Percentiles rank a stretch among this genome's conserved stretches.
These are phyloP conservation scores for Endogone sp. DNA, from an alignment of 192 early-diverging fungal genomes.

Conservation along the genomic window DNA sequence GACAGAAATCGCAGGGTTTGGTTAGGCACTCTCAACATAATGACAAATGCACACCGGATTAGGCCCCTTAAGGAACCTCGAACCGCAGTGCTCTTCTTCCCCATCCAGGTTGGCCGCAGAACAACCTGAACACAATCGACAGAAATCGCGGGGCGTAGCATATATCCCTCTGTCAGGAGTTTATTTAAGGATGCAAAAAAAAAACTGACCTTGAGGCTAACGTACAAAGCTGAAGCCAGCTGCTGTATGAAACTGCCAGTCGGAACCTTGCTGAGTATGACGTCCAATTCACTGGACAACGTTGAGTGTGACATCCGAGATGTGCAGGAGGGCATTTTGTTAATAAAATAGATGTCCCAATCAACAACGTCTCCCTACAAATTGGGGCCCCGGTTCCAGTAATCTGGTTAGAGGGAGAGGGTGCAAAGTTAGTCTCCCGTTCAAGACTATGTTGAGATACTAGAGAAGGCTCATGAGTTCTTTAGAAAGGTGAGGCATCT, in stretches of 20 bases:
- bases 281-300: not conserved
- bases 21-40: not conserved
- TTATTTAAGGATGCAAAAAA: not conserved
- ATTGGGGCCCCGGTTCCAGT: not conserved
- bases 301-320: not conserved
- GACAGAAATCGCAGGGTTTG: not conserved
- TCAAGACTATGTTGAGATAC: not conserved
- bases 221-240: not conserved
- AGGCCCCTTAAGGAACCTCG: not conserved
- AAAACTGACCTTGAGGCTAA: not conserved
- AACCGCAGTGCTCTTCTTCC: not conserved
- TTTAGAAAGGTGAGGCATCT: not conserved
- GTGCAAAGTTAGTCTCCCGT: not conserved
- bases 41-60: not conserved
- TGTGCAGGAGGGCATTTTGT: not conserved
- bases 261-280: not conserved
- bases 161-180: not conserved
- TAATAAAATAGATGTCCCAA: not conserved
- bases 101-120: not conserved
- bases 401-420: not conserved
- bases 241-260: not conserved
- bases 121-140: not conserved
- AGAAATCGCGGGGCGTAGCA: not conserved
- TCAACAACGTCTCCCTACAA: not conserved
- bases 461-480: not conserved